Evolutionary conservation across 177 flowering plant genomes (phyloP).

Genomic region (Vitis hybrid): DNA sequence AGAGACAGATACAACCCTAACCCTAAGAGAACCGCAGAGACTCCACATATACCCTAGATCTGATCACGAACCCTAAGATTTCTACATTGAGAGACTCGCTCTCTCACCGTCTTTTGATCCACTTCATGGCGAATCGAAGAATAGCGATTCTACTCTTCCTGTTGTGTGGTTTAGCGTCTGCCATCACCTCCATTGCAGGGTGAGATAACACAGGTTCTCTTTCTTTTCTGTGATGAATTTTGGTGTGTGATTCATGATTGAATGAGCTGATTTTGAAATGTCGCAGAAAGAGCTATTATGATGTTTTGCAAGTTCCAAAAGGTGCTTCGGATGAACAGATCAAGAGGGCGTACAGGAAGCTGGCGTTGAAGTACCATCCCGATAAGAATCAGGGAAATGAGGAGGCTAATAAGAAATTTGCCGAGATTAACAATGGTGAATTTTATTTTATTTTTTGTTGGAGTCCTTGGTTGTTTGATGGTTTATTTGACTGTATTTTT

Average conservation of each 20-base stretch:
- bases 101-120: constrained; percentile 18
- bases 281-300: constrained; percentile 91
- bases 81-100: constrained; percentile 14
- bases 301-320: constrained; percentile 77
- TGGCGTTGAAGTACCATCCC: constrained; percentile 96
- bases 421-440: constrained; percentile 91
- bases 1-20: not conserved
- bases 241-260: not conserved
- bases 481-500: not conserved
- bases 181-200: constrained; percentile 38
- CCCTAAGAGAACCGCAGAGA: not conserved
- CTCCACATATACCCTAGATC: constrained; percentile 7
- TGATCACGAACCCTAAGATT: constrained; percentile 17
- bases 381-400: constrained; percentile 96
- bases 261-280: not conserved
- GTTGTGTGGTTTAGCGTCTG: constrained; percentile 25
- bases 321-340: constrained; percentile 97
- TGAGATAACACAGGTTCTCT: constrained; percentile 13
- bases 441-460: not conserved
- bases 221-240: not conserved
- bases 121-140: constrained; percentile 38
- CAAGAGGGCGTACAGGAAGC: constrained; percentile 90
- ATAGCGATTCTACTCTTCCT: constrained; percentile 25
- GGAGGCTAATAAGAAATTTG: constrained; percentile 85
- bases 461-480: not conserved